Conservation (phyloP, 306 rosid species). For the Myrica gale region DNA sequence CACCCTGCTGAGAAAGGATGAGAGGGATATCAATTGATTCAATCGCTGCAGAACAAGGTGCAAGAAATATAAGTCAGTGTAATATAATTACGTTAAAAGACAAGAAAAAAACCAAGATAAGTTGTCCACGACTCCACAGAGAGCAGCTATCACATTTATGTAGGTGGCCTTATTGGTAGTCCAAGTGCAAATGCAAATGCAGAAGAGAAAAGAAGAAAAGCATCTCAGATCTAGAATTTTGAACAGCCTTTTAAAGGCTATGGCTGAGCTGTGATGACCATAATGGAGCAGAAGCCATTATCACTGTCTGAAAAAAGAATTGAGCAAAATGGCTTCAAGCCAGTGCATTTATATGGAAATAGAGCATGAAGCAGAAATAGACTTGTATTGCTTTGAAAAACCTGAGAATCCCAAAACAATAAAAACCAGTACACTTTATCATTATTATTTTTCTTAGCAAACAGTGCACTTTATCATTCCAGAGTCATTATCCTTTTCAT, state of each 20-base stretch:
- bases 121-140: neutral
- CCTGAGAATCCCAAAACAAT: slow-evolving; percentile 1
- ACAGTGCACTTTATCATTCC: neutral
- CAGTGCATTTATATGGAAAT: slow-evolving; percentile 3
- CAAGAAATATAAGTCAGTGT: slow-evolving; percentile 31
- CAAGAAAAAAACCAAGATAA: slow-evolving; percentile 11
- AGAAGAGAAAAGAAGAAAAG: neutral
- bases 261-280: neutral
- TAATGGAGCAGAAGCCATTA: neutral
- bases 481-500: slow-evolving; percentile 7
- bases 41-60: slow-evolving; percentile 63
- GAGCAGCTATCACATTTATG: neutral
- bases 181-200: neutral
- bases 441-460: too few relatives aligned
- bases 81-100: neutral
- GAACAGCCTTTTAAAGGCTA: neutral
- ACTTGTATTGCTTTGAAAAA: neutral
- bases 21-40: slow-evolving; percentile 92
- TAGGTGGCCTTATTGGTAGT: slow-evolving; percentile 1
- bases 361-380: slow-evolving; percentile 11
- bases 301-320: neutral
- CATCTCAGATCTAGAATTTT: slow-evolving; percentile 1
- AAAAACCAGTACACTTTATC: slow-evolving; percentile 10
- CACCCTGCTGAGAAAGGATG: slow-evolving; percentile 97
- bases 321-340: slow-evolving; percentile 19